Percentiles rank a stretch among this genome's conserved stretches.
Evolutionary conservation across 139 green algal species (phyloP).

Genomic region (Chlorella sorokiniana): DNA sequence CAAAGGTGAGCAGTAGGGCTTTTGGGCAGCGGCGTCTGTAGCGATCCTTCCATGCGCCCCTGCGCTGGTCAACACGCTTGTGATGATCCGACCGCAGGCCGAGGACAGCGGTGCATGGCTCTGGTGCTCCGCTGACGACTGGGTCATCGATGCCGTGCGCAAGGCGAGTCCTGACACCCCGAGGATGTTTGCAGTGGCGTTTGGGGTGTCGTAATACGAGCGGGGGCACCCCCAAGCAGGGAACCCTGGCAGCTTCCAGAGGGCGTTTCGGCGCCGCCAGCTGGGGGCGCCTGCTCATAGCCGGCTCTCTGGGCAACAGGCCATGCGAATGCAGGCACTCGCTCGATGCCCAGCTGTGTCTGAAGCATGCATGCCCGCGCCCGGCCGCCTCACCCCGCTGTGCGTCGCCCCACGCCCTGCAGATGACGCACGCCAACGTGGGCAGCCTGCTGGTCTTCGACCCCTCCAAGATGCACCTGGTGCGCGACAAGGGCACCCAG

Average conservation of each 20-base stretch:
- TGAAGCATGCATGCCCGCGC: not conserved
- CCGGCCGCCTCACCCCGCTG: not conserved
- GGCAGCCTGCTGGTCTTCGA: constrained; percentile 66
- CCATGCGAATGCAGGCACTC: too few relatives aligned
- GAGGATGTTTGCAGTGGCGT: too few relatives aligned
- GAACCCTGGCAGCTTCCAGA: not conserved
- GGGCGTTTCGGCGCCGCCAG: too few relatives aligned
- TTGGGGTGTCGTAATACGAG: not conserved
- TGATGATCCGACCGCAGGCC: constrained; percentile 11
- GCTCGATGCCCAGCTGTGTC: too few relatives aligned
- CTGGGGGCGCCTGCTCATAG: too few relatives aligned
- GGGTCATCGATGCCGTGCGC: constrained; percentile 58
- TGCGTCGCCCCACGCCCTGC: not conserved
- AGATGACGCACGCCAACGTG: constrained; percentile 71
- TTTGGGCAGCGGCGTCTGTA: not conserved
- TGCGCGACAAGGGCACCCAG: constrained; percentile 2
- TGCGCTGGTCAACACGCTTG: not conserved
- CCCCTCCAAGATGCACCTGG: constrained; percentile 45
- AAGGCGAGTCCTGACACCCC: constrained; percentile 41
- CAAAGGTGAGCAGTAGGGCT: constrained; percentile 27
- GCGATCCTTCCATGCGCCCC: not conserved
- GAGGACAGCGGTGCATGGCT: constrained; percentile 57
- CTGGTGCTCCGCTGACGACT: constrained; percentile 61
- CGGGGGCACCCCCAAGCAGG: not conserved
- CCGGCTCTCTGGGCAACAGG: too few relatives aligned